Conservation (phyloP, 768 basidiomycete genomes). For the Suillus clintonianus region DNA sequence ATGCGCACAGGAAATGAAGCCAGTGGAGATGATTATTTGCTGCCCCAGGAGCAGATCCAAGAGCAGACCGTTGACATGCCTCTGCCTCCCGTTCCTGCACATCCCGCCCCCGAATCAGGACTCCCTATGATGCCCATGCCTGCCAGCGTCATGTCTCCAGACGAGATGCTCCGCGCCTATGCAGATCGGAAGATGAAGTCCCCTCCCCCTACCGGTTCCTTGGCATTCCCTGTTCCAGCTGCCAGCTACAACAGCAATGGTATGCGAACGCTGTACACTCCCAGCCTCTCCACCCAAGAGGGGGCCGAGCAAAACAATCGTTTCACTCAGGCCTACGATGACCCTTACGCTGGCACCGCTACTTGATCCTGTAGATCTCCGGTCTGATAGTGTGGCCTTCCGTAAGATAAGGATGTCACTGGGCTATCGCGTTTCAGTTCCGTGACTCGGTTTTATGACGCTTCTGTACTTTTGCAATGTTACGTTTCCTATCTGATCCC, state of each 20-base stretch:
- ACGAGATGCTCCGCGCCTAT: constrained; percentile 77
- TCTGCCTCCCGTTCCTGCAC: constrained; percentile 34
- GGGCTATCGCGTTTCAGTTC: neutral
- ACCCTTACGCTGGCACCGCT: constrained; percentile 21
- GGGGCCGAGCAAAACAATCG: constrained; percentile 26
- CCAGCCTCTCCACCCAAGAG: constrained; percentile 14
- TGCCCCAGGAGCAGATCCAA: constrained; percentile 26
- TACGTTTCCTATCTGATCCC: neutral
- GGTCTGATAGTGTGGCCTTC: constrained; percentile 5
- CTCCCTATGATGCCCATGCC: constrained; percentile 44
- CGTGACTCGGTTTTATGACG: neutral
- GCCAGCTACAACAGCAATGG: constrained; percentile 24
- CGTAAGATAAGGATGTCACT: neutral
- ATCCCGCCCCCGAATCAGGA: constrained; percentile 36
- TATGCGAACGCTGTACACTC: constrained; percentile 32
- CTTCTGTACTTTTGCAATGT: constrained; percentile 6
- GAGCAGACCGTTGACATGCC: constrained; percentile 26
- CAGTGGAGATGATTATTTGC: constrained; percentile 47
- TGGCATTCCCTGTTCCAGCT: constrained; percentile 30
- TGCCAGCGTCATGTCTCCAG: constrained; percentile 55
- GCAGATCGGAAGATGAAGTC: constrained; percentile 47
- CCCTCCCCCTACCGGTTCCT: constrained; percentile 32
- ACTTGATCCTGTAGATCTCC: constrained; percentile 9
- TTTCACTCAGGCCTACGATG: constrained; percentile 20
- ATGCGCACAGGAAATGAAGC: constrained; percentile 61